Evolutionary conservation across 2,329 filamentous ascomycete species (phyloP).

Genomic region (Didymella lethalis): DNA sequence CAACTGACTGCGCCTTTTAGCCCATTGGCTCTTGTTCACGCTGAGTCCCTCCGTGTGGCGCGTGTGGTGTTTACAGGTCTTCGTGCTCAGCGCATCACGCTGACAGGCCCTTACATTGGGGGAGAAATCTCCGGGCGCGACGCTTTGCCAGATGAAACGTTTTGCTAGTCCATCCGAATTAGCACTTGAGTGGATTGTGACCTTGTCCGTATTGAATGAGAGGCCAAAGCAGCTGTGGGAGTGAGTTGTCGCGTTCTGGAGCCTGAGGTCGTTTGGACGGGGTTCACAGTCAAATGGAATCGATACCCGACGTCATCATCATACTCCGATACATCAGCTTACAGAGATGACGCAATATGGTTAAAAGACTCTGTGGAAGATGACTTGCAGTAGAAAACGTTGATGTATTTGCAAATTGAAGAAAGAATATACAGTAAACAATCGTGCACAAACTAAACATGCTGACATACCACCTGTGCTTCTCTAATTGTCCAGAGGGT

Average conservation of each 20-base stretch:
- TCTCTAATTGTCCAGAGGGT: conserved; percentile 61
- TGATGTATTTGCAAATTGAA: neutral
- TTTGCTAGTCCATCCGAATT: neutral
- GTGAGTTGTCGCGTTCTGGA: neutral
- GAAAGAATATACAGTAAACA: neutral
- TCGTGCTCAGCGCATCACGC: conserved; percentile 12
- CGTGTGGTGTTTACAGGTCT: neutral
- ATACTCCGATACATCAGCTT: neutral
- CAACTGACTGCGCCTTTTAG: conserved; percentile 15
- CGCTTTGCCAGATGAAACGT: neutral
- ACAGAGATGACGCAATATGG: neutral
- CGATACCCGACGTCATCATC: neutral
- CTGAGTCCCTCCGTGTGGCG: conserved; percentile 1
- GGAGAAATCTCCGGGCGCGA: neutral
- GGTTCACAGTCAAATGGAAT: neutral
- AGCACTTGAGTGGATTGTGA: neutral
- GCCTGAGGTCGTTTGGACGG: neutral
- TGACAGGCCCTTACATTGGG: neutral
- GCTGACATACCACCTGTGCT: neutral
- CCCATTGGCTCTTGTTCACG: conserved; percentile 3
- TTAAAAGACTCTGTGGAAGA: neutral
- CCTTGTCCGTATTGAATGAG: neutral
- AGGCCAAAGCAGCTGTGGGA: neutral
- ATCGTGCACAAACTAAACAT: neutral
- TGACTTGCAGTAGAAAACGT: neutral